Conservation (phyloP, 441 rosid species). For the Adansonia gregorii region DNA sequence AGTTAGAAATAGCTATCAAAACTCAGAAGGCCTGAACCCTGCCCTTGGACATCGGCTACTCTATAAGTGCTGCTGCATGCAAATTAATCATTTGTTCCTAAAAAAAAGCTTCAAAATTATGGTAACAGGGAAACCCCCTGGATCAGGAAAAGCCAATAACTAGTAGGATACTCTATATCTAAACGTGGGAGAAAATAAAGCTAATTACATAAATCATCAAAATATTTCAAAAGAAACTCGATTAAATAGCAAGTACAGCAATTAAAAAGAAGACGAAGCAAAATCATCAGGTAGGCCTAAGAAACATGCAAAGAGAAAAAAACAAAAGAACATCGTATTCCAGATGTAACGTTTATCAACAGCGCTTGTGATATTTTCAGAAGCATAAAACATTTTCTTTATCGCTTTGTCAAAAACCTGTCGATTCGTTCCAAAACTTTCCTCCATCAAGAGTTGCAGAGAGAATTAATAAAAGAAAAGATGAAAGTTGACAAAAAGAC, state of each 20-base stretch:
- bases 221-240: background rate
- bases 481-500: background rate
- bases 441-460: background rate
- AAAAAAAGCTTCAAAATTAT: background rate
- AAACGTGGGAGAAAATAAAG: background rate
- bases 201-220: background rate
- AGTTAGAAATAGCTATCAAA: background rate
- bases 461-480: background rate
- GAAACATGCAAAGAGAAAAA: constrained; percentile 9
- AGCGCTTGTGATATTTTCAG: background rate
- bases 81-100: background rate
- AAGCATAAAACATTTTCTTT: background rate
- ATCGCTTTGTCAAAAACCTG: background rate
- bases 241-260: background rate
- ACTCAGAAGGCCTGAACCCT: background rate
- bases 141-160: constrained; percentile 17
- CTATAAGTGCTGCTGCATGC: background rate
- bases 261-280: background rate
- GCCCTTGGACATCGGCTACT: background rate
- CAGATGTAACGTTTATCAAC: background rate
- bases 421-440: background rate
- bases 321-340: background rate
- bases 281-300: background rate
- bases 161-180: background rate
- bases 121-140: background rate